Percentiles rank a stretch among this genome's conserved stretches.
phyloP scores from a whole-genome alignment of 139 green algal genomes.

The Chlamydomonas asymmetrica region DNA sequence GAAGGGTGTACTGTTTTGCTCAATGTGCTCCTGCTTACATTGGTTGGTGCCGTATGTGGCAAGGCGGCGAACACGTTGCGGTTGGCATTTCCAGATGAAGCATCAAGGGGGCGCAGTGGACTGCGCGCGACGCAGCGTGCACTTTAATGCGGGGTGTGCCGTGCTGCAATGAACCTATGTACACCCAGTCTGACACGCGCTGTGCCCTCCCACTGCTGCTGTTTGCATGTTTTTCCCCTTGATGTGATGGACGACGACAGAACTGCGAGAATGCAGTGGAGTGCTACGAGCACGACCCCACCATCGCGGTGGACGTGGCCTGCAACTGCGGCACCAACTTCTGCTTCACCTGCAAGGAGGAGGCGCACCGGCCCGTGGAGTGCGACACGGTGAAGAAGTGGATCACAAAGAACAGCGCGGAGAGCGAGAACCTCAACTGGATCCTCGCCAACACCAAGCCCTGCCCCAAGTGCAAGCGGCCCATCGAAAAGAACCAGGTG shows the following conservation, averaged over 20 bases:
- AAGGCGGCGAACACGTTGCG: too few relatives aligned
- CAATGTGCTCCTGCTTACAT: too few relatives aligned
- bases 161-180: too few relatives aligned
- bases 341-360: slow-evolving; percentile 88
- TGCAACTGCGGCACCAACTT: slow-evolving; percentile 76
- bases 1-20: too few relatives aligned
- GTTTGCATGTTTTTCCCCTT: neutral
- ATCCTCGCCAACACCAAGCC: slow-evolving; percentile 90
- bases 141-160: too few relatives aligned
- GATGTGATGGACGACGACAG: slow-evolving; percentile 2
- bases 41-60: too few relatives aligned
- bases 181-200: too few relatives aligned
- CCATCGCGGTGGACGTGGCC: slow-evolving; percentile 66
- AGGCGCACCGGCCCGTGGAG: slow-evolving; percentile 82
- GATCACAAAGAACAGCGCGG: slow-evolving; percentile 84
- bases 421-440: slow-evolving; percentile 89
- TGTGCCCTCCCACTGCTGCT: neutral
- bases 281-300: slow-evolving; percentile 48
- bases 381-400: slow-evolving; percentile 84
- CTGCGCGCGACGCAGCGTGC: too few relatives aligned
- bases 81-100: too few relatives aligned
- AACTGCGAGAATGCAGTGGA: slow-evolving; percentile 76
- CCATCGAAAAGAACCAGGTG: slow-evolving; percentile 93
- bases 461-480: slow-evolving; percentile 87
- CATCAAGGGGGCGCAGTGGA: too few relatives aligned